These are phyloP conservation scores for Sugiyamaella floridensis DNA, from an alignment of 805 yeast genomes.

Conservation along the genomic window DNA sequence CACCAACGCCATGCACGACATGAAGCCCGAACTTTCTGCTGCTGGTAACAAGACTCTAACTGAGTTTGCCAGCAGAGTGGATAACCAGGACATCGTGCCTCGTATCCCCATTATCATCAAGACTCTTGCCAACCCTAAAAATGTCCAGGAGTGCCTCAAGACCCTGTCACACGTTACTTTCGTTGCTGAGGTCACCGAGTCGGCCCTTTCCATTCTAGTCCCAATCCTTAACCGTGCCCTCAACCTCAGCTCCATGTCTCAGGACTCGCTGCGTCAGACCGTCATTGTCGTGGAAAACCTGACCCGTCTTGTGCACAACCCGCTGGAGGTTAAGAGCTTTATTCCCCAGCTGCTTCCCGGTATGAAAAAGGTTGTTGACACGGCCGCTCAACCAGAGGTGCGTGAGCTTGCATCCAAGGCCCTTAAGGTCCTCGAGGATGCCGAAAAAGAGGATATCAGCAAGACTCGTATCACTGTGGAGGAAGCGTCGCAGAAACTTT, in stretches of 20 bases:
- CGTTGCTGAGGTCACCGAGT: slow-evolving; percentile 97
- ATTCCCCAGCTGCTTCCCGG: slow-evolving; percentile 90
- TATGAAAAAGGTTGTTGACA: slow-evolving; percentile 74
- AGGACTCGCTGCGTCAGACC: slow-evolving; percentile 94
- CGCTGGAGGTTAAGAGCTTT: slow-evolving; percentile 79
- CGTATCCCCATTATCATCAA: slow-evolving; percentile 78
- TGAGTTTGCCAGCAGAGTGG: slow-evolving; percentile 68
- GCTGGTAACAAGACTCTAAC: slow-evolving; percentile 69
- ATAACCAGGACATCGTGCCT: slow-evolving; percentile 85
- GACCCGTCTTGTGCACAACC: slow-evolving; percentile 90
- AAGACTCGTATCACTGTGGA: slow-evolving; percentile 63
- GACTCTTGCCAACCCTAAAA: slow-evolving; percentile 83
- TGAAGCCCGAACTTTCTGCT: slow-evolving; percentile 91
- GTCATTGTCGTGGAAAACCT: slow-evolving; percentile 93
- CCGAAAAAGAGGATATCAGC: slow-evolving; percentile 64
- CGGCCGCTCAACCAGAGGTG: slow-evolving; percentile 94
- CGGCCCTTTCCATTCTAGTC: slow-evolving; percentile 81
- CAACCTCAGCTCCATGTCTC: slow-evolving; percentile 80
- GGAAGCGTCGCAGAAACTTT: slow-evolving; percentile 31
- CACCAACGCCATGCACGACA: slow-evolving; percentile 87
- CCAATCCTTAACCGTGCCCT: slow-evolving; percentile 89
- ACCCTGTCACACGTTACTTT: slow-evolving; percentile 89
- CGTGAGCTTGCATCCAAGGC: slow-evolving; percentile 91
- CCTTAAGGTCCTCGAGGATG: slow-evolving; percentile 69
- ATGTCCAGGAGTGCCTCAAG: slow-evolving; percentile 83